These are phyloP conservation scores for Fonsecaea monophora DNA, from an alignment of 2,329 filamentous ascomycete species.

Conservation along the genomic window DNA sequence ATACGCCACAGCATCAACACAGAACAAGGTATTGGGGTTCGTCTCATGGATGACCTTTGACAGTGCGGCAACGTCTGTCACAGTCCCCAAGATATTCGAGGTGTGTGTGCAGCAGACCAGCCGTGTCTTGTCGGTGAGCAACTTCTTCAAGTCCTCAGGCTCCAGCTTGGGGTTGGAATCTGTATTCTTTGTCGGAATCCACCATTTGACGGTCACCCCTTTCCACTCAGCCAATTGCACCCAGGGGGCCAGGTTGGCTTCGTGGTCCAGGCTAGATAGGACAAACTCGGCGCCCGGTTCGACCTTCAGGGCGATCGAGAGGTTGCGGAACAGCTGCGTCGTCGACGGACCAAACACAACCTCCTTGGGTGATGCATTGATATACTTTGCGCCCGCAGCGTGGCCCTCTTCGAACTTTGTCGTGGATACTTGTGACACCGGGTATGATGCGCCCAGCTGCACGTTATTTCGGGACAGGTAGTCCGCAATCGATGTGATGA, in stretches of 20 bases:
- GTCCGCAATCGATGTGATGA: slow-evolving; percentile 69
- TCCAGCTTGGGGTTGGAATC: slow-evolving; percentile 69
- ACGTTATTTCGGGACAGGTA: slow-evolving; percentile 75
- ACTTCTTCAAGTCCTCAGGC: slow-evolving; percentile 60
- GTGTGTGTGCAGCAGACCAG: slow-evolving; percentile 75
- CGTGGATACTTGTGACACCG: slow-evolving; percentile 65
- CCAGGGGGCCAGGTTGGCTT: slow-evolving; percentile 79
- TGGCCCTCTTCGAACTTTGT: slow-evolving; percentile 66
- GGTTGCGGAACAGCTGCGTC: slow-evolving; percentile 77
- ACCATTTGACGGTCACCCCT: slow-evolving; percentile 72
- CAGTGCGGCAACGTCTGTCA: slow-evolving; percentile 58
- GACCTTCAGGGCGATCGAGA: slow-evolving; percentile 64
- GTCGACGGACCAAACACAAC: slow-evolving; percentile 77
- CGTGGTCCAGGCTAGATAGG: slow-evolving; percentile 75
- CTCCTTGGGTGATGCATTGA: slow-evolving; percentile 71
- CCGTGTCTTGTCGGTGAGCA: slow-evolving; percentile 70
- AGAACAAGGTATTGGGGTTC: slow-evolving; percentile 65
- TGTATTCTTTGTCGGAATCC: slow-evolving; percentile 59
- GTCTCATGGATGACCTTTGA: slow-evolving; percentile 49
- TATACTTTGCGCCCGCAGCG: slow-evolving; percentile 70
- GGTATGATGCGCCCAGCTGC: slow-evolving; percentile 76
- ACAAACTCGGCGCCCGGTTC: slow-evolving; percentile 69
- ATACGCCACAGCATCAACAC: slow-evolving; percentile 77
- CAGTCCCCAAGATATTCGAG: slow-evolving; percentile 75
- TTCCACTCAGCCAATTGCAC: slow-evolving; percentile 68